These are phyloP conservation scores for Nowakowskiella sp. DNA, from an alignment of 192 early-diverging fungal genomes.

Conservation along the genomic window DNA sequence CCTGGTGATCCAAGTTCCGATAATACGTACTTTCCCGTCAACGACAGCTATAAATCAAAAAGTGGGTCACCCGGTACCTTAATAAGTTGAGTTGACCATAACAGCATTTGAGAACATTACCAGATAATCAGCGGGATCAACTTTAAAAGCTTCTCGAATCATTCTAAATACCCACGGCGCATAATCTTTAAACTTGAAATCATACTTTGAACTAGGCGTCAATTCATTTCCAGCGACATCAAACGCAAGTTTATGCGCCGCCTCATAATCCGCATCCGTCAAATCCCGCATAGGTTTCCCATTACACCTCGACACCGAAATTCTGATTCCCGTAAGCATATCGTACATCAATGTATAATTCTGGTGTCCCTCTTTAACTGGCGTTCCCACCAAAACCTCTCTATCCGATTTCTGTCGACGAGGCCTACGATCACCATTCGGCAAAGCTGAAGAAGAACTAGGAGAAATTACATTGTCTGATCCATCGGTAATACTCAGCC, in stretches of 20 bases:
- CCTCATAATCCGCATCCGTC: slow-evolving; percentile 69
- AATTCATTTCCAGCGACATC: slow-evolving; percentile 93
- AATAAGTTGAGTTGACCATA: no score
- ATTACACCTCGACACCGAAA: slow-evolving; percentile 77
- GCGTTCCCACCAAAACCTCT: slow-evolving; percentile 65
- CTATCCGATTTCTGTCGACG: slow-evolving; percentile 1
- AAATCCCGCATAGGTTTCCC: slow-evolving; percentile 74
- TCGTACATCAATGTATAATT: slow-evolving; percentile 98
- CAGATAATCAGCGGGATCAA: slow-evolving; percentile 90
- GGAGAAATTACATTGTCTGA: neutral
- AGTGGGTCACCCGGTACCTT: no score
- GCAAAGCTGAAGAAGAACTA: neutral
- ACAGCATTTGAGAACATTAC: slow-evolving; percentile 37
- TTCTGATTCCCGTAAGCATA: slow-evolving; percentile 94
- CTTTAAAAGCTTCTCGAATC: slow-evolving; percentile 77
- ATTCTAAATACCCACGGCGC: slow-evolving; percentile 93
- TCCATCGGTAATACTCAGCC: no score
- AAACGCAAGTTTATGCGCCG: slow-evolving; percentile 90
- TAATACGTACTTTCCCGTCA: slow-evolving; percentile 94
- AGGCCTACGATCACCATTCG: neutral
- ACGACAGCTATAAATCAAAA: slow-evolving; percentile 51
- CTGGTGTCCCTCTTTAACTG: slow-evolving; percentile 86
- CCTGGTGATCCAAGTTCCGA: slow-evolving; percentile 92
- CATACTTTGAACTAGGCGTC: slow-evolving; percentile 89
- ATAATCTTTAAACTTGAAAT: slow-evolving; percentile 99